These are phyloP conservation scores for Cenchrus americanus DNA, from an alignment of 176 grass and related monocot genomes.

Conservation along the genomic window DNA sequence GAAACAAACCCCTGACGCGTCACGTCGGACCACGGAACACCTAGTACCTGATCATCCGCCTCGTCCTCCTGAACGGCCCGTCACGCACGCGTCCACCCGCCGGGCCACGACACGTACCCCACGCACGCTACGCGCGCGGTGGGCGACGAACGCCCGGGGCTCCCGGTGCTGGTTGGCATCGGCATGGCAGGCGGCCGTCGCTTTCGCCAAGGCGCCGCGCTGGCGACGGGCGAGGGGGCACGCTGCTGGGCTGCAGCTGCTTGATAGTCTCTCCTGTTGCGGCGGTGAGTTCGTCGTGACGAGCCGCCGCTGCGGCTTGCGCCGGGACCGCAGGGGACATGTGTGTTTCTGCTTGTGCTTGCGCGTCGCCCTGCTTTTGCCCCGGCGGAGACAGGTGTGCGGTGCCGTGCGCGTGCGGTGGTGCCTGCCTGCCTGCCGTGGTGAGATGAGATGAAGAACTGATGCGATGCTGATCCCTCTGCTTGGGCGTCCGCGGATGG, in stretches of 20 bases:
- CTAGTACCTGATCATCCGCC: not conserved
- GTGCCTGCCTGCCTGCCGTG: not conserved
- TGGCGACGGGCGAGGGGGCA: not conserved
- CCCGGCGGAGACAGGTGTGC: conserved; percentile 30
- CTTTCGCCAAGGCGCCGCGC: conserved; percentile 5
- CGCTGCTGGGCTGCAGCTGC: not conserved
- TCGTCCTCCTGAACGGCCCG: not conserved
- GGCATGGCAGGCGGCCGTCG: not conserved
- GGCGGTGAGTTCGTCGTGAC: too few species aligned
- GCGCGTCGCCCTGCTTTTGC: not conserved
- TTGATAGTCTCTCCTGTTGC: not conserved
- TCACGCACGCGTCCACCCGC: not conserved
- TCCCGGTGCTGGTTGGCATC: too few species aligned
- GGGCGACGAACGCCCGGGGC: too few species aligned
- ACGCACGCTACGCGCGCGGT: too few species aligned
- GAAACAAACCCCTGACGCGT: not conserved
- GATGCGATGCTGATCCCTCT: not conserved
- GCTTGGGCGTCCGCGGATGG: too few species aligned
- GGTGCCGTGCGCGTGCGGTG: not conserved
- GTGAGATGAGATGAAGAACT: not conserved
- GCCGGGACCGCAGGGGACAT: not conserved
- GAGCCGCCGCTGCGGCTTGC: not conserved
- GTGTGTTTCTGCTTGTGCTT: not conserved
- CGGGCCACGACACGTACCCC: too few species aligned
- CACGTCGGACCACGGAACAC: not conserved